Conservation (phyloP, 768 basidiomycete species). For the Leccinellum rugosiceps region DNA sequence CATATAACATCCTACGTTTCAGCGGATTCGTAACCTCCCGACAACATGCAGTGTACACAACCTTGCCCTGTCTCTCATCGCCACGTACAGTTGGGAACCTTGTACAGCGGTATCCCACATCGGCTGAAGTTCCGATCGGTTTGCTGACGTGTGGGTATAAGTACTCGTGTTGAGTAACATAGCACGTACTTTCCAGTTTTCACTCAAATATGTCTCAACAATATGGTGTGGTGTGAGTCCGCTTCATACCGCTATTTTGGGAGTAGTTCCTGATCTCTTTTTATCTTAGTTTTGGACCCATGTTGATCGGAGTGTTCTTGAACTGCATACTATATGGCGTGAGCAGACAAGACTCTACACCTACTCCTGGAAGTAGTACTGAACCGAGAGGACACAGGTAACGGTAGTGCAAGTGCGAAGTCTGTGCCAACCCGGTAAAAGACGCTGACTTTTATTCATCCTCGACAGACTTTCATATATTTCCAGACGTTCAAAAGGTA, state of each 20-base stretch:
- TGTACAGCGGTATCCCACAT: background rate
- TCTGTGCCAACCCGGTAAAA: background rate
- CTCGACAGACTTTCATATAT: slow-evolving; percentile 43
- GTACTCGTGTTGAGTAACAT: background rate
- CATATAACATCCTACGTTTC: background rate
- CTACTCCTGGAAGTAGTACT: background rate
- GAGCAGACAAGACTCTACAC: background rate
- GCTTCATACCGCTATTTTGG: background rate
- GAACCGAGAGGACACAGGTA: slow-evolving; percentile 1
- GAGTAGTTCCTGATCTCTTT: slow-evolving; percentile 35
- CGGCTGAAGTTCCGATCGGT: background rate
- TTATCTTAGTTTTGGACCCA: slow-evolving; percentile 29
- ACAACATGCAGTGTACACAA: background rate
- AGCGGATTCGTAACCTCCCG: background rate
- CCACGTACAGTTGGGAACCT: background rate
- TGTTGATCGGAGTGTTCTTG: slow-evolving; percentile 11
- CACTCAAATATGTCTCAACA: background rate
- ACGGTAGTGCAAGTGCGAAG: slow-evolving; percentile 9
- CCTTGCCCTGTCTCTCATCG: background rate
- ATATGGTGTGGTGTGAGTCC: background rate
- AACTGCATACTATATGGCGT: slow-evolving; percentile 18
- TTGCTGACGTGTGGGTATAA: background rate
- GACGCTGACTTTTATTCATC: background rate
- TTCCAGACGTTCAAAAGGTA: slow-evolving; percentile 41
- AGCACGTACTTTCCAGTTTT: background rate